A percentile compares a stretch with the other conserved stretches of the same genome.
Conservation (phyloP, 495 filamentous ascomycete species). For the Penicillium desertorum region DNA sequence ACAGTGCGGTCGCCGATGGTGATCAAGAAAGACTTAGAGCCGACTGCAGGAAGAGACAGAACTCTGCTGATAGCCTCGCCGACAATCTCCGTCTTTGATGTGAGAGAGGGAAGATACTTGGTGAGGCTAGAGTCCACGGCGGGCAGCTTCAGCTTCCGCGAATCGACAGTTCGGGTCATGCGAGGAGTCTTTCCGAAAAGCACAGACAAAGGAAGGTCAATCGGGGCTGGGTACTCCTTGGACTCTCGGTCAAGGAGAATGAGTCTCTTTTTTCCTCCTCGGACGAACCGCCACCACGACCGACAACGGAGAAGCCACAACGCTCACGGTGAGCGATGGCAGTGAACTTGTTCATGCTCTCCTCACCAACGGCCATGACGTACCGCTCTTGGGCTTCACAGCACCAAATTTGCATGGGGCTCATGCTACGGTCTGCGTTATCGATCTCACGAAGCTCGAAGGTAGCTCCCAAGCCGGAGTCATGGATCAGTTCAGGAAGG, state of each 20-base stretch:
- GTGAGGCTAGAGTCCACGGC: slow-evolving; percentile 69
- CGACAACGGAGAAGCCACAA: slow-evolving; percentile 92
- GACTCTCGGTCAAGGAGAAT: slow-evolving; percentile 82
- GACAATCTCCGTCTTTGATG: slow-evolving; percentile 62
- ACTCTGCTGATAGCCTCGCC: slow-evolving; percentile 76
- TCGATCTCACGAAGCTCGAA: slow-evolving; percentile 93
- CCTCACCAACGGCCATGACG: slow-evolving; percentile 77
- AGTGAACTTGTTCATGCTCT: slow-evolving; percentile 78
- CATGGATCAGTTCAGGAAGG: slow-evolving; percentile 86
- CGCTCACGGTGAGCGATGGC: slow-evolving; percentile 82
- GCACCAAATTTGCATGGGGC: slow-evolving; percentile 95
- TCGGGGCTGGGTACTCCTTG: slow-evolving; percentile 70
- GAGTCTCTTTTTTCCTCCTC: slow-evolving; percentile 65
- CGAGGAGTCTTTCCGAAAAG: slow-evolving; percentile 91
- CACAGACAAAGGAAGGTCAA: slow-evolving; percentile 87
- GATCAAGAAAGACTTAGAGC: slow-evolving; percentile 94
- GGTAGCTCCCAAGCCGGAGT: slow-evolving; percentile 80
- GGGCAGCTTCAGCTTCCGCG: slow-evolving; percentile 65
- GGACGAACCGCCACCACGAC: slow-evolving; percentile 63
- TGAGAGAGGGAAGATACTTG: slow-evolving; percentile 60
- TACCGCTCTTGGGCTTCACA: slow-evolving; percentile 96
- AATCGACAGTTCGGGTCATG: slow-evolving; percentile 75
- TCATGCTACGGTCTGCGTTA: slow-evolving; percentile 85
- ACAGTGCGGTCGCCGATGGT: slow-evolving; percentile 94
- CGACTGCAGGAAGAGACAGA: slow-evolving; percentile 81